Percentiles rank a stretch among this genome's conserved stretches.
These are phyloP conservation scores for Leccinum boreale DNA, from an alignment of 768 basidiomycete genomes.

Conservation along the genomic window DNA sequence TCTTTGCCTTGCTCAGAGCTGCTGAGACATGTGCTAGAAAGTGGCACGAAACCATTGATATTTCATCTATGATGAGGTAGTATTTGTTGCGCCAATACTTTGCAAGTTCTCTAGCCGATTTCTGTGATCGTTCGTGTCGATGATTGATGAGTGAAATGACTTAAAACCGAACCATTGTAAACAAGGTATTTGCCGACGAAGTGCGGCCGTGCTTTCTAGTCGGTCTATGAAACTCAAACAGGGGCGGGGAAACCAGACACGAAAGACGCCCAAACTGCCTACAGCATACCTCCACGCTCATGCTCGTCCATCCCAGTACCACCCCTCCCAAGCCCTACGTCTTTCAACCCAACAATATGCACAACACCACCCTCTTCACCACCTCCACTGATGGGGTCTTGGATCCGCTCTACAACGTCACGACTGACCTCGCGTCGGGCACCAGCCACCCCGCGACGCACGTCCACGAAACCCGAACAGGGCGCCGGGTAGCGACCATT, in stretches of 20 bases:
- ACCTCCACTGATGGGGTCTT: background rate
- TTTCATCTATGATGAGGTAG: no score
- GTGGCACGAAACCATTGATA: no score
- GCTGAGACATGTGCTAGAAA: no score
- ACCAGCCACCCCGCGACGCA: background rate
- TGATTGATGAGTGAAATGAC: no score
- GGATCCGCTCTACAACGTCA: constrained; percentile 10
- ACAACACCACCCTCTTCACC: constrained; percentile 12
- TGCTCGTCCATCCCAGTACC: background rate
- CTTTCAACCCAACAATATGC: constrained; percentile 9
- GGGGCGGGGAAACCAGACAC: background rate
- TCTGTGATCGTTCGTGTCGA: no score
- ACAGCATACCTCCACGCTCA: constrained; percentile 3
- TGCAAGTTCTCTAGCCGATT: no score
- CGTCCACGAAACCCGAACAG: constrained; percentile 5
- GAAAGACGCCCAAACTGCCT: background rate
- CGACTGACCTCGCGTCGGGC: constrained; percentile 7
- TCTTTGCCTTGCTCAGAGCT: no score
- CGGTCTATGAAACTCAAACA: background rate
- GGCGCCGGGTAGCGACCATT: constrained; percentile 5
- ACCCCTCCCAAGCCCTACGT: background rate
- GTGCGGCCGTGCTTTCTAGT: no score
- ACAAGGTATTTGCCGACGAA: no score
- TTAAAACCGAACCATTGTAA: no score
- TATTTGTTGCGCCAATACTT: no score